Percentiles rank a stretch among this genome's conserved stretches.
phyloP scores from a whole-genome alignment of 305 asterid genomes.

The Solanum hybrid region DNA sequence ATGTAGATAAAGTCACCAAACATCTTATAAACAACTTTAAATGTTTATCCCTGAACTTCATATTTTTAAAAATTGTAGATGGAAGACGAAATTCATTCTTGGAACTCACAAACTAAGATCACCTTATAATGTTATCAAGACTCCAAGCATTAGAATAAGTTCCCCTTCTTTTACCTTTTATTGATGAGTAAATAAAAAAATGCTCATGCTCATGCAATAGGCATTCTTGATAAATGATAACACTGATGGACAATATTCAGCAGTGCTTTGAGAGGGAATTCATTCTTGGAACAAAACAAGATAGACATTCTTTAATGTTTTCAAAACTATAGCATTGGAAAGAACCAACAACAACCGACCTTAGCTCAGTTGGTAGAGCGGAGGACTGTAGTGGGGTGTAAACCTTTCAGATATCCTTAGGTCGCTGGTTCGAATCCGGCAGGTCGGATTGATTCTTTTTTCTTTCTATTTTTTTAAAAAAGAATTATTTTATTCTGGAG shows the following conservation, averaged over 20 bases:
- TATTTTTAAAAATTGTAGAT: background rate
- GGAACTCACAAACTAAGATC: too few species aligned
- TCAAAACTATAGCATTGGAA: background rate
- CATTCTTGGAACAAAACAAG: background rate
- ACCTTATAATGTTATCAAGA: too few species aligned
- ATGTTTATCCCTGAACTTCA: background rate
- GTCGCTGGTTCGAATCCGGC: conserved; percentile 80
- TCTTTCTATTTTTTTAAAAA: background rate
- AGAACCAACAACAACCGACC: conserved; percentile 43
- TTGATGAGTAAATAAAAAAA: background rate
- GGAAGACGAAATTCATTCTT: too few species aligned
- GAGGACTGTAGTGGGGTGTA: conserved; percentile 76
- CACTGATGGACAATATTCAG: background rate
- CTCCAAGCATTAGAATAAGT: background rate
- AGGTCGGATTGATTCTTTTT: conserved; percentile 2
- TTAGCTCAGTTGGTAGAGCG: conserved; percentile 99
- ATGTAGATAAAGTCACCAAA: background rate
- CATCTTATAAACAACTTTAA: background rate
- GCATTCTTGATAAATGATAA: background rate
- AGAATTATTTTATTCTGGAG: background rate
- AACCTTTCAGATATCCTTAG: conserved; percentile 41
- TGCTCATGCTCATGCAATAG: conserved; percentile 3
- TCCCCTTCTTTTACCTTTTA: background rate
- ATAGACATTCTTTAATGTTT: background rate
- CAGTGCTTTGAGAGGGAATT: background rate